Evolutionary conservation across 495 filamentous ascomycete species (phyloP).

Genomic region (Talaromyces liani): DNA sequence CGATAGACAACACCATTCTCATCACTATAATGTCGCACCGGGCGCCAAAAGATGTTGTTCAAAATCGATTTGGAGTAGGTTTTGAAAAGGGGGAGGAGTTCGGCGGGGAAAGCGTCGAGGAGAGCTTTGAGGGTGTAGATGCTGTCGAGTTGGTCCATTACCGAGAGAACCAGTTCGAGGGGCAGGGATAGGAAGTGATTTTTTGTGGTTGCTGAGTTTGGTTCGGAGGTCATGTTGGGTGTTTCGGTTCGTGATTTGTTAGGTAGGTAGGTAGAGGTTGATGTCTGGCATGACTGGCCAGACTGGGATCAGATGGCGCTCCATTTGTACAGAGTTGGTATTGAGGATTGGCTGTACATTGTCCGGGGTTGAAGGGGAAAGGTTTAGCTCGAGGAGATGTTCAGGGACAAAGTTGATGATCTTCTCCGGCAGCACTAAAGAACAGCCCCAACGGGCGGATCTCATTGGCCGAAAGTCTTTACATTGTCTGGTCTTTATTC

Average conservation of each 20-base stretch:
- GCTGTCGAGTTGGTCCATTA: slow-evolving; percentile 6
- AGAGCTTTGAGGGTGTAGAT: slow-evolving; percentile 5
- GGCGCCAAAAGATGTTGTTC: slow-evolving; percentile 7
- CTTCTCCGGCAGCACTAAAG: neutral
- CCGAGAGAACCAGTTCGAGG: neutral
- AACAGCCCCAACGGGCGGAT: neutral
- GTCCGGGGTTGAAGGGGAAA: neutral
- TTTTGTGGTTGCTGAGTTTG: neutral
- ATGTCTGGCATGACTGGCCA: neutral
- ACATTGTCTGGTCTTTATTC: neutral
- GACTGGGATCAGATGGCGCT: neutral
- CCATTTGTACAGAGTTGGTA: neutral
- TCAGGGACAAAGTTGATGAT: neutral
- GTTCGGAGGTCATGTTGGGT: neutral
- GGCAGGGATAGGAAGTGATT: slow-evolving; percentile 2
- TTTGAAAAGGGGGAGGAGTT: neutral
- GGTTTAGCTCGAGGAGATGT: neutral
- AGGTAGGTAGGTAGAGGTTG: neutral
- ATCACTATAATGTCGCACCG: neutral
- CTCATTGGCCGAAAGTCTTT: neutral
- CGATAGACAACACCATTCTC: slow-evolving; percentile 6
- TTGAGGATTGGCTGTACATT: neutral
- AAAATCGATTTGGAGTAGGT: neutral
- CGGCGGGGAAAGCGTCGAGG: slow-evolving; percentile 4
- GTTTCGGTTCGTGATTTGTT: neutral